These are phyloP conservation scores for Arabis alpina DNA, from an alignment of 345 rosid species.

Conservation along the genomic window DNA sequence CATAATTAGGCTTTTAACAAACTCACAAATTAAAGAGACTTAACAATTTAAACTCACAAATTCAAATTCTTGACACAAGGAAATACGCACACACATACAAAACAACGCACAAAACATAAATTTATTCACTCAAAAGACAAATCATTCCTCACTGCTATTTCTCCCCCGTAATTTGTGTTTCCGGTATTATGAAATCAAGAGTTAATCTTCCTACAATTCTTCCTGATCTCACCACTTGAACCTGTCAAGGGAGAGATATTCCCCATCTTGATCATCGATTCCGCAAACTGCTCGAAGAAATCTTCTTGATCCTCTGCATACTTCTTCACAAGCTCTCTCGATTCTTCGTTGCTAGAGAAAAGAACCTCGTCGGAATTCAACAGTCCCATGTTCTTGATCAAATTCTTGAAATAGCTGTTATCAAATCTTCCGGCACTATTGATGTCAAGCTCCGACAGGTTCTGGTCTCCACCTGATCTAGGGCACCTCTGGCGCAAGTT, in stretches of 20 bases:
- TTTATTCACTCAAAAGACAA: neutral
- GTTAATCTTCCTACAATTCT: constrained; percentile 73
- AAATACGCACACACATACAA: constrained; percentile 2
- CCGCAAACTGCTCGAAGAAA: constrained; percentile 77
- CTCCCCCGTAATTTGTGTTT: no score
- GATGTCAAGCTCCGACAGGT: constrained; percentile 64
- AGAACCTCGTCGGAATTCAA: constrained; percentile 85
- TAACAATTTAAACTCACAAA: no score
- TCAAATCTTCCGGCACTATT: constrained; percentile 70
- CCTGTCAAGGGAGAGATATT: constrained; percentile 89
- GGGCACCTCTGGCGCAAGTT: constrained; percentile 57
- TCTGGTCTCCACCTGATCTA: constrained; percentile 67
- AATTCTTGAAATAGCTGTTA: constrained; percentile 79
- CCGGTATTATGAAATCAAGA: constrained; percentile 25
- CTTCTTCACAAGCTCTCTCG: constrained; percentile 67
- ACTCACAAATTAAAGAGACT: no score
- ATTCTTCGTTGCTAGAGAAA: constrained; percentile 55
- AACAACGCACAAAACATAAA: neutral
- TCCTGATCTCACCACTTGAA: constrained; percentile 73
- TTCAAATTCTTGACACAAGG: neutral
- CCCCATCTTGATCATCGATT: constrained; percentile 91
- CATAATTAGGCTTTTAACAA: no score
- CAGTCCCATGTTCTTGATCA: constrained; percentile 71
- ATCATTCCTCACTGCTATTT: neutral
- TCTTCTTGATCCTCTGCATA: constrained; percentile 68